These are phyloP conservation scores for Phialophora macrospora DNA, from an alignment of 2,329 filamentous ascomycete genomes.

Conservation along the genomic window DNA sequence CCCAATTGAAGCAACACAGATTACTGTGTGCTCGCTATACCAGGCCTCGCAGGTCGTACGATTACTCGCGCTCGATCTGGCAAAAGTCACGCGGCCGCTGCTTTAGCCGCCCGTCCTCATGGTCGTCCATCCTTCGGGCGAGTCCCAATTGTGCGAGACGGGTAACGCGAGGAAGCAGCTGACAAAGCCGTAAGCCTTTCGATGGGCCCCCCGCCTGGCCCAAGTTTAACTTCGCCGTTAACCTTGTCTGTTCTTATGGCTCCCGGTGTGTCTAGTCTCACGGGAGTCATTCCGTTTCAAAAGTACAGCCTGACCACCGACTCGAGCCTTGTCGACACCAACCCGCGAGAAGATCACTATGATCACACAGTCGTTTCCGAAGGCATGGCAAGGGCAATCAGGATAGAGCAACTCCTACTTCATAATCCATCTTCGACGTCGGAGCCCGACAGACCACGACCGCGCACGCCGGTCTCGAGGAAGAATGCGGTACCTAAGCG, in stretches of 20 bases:
- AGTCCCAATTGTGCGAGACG: neutral
- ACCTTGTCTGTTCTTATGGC: slow-evolving; percentile 1
- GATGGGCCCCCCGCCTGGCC: slow-evolving; percentile 10
- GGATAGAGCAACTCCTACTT: slow-evolving; percentile 25
- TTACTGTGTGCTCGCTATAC: neutral
- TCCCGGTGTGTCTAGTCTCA: slow-evolving; percentile 20
- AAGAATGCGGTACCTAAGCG: slow-evolving; percentile 2
- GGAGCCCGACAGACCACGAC: neutral
- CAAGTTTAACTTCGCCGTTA: slow-evolving; percentile 13
- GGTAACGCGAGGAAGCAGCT: slow-evolving; percentile 8
- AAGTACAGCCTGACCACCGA: slow-evolving; percentile 10
- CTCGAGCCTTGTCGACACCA: slow-evolving; percentile 7
- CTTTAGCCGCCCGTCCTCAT: slow-evolving; percentile 9
- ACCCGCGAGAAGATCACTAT: slow-evolving; percentile 8
- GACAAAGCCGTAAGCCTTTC: slow-evolving; percentile 27
- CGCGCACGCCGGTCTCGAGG: slow-evolving; percentile 4
- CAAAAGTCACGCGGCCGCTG: slow-evolving; percentile 11
- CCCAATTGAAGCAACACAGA: neutral
- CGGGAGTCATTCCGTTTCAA: slow-evolving; percentile 17
- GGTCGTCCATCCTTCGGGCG: slow-evolving; percentile 4
- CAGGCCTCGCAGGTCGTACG: neutral
- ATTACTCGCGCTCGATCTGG: slow-evolving; percentile 8
- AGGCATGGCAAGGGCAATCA: slow-evolving; percentile 30
- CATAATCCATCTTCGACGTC: slow-evolving; percentile 1
- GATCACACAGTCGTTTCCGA: slow-evolving; percentile 19